Evolutionary conservation across 441 rosid genomes (phyloP), one percentile per base, ranked within the genome.

Genomic region (Sinapis alba): DNA sequence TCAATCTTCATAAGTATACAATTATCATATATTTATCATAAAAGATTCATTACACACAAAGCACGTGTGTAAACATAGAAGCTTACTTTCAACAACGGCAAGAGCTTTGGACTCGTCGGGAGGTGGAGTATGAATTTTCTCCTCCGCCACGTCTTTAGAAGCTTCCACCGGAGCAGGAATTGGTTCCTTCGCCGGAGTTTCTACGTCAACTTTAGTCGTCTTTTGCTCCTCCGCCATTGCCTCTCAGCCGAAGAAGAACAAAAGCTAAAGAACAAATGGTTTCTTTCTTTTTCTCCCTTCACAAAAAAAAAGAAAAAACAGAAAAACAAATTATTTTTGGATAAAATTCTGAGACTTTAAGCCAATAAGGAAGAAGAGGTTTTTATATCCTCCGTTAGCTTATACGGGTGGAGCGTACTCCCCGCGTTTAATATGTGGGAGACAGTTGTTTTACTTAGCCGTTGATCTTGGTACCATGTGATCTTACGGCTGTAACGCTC

Each of bases 51-150:
- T 0, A 34, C 6, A 41, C 47, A 41, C 47, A 41, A 41, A 41
- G 16, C 10, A 34, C 69, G 13, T n/a, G 36, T 43, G 34, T 23
- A 5, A 15, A 27, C 6, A 65, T 0, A 41, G 5, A 47, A 66
- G 41, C 65, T 69, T 87, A 89, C 93, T 84, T 20, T 81, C 91
- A 10, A 82, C 87, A 23, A 82, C 71, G 19, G 66, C 84, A 16
- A 86, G 88, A 75, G 91, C 87, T 81, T 87, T 87, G 65, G 87
- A 75, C 18, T 83, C 91, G 11, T 72, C 89, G 34, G 78, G 60
- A 63, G 78, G 75, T 41, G 76, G 83, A 32, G 27, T n/a, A 0
- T 47, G 68, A 6, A 79, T 7, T 32, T 82, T 84, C 74, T 78
- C 79, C 65, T 67, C 78, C 36, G 73, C 45, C 1, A 64, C 77